Evolutionary conservation across 176 grass and related monocot genomes (phyloP), one percentile per base, ranked within the genome.

Genomic region (Eragrostis curvula): DNA sequence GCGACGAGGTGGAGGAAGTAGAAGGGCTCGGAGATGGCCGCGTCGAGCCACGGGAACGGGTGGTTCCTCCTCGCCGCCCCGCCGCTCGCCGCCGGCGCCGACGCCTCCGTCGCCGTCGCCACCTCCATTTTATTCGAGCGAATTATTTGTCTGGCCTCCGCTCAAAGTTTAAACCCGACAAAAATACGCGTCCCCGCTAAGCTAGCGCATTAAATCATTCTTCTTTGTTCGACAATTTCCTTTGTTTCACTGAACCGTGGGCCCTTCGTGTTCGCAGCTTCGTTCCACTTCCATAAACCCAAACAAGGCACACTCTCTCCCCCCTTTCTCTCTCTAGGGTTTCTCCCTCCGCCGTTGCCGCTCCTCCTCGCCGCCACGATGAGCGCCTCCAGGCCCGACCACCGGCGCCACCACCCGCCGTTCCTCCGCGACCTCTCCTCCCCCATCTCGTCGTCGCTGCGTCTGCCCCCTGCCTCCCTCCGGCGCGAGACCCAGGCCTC

Each of bases 1-100:
- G 91, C 93, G 72, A 96, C 60, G 58, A 96, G 67, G 85, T 99
- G 93, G 45, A 99, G 88, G 57, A 99, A 72, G 75, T 99, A 99
- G 85, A 85, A 99, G 55, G 96, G 89, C 73, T 96, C 93, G 1
- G 93, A 92, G 57, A 91, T 88, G 64, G 89, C 78, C 65, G 79
- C 27, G 74, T 99, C 85, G 6, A 99, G 85, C 91, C 93, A 96
- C 40, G 91, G 93, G 83, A 96, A 83, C 32, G 87, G 93, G 78
- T 89, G 91, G 30, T 61, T 77, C 73, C 83, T 82, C 79, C 84
- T 48, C 24, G 45, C 52, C 45, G 79, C 52, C 9, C 21, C 82
- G 13, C 55, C 82, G 40, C 47, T 70, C 78, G 69, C 68, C 73
- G 88, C 82, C 79, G 81, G 62, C 79, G 79, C 80, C 42, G 82